A percentile compares a stretch with the other conserved stretches of the same genome.
Evolutionary conservation across 2,329 filamentous ascomycete species (phyloP).

Genomic region (Scedosporium apiospermum): DNA sequence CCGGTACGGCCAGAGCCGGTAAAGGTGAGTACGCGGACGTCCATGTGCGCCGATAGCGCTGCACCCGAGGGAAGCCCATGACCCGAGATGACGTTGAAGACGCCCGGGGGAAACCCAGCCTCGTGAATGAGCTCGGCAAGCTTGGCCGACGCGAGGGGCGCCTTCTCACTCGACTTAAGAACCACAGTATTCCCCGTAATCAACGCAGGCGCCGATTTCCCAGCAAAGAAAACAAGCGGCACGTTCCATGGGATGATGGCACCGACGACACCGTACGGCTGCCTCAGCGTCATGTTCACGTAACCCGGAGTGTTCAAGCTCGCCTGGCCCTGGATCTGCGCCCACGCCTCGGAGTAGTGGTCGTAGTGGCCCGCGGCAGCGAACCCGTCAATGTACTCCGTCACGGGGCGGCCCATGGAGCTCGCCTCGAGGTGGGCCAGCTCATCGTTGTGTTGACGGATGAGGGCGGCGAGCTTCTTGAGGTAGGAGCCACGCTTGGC

Average conservation of each 20-base stretch:
- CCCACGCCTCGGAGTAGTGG: conserved; percentile 32
- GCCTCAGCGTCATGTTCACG: conserved; percentile 33
- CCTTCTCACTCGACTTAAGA: conserved; percentile 44
- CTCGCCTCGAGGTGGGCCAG: conserved; percentile 34
- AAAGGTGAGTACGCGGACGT: conserved; percentile 66
- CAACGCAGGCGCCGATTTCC: conserved; percentile 40
- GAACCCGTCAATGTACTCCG: conserved; percentile 25
- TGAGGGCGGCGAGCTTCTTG: conserved; percentile 33
- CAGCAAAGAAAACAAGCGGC: conserved; percentile 32
- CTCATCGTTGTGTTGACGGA: conserved; percentile 29
- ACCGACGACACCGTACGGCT: conserved; percentile 42
- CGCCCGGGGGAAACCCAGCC: conserved; percentile 66
- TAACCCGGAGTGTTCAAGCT: conserved; percentile 38
- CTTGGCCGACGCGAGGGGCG: conserved; percentile 30
- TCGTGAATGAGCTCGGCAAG: conserved; percentile 50
- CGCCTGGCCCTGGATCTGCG: conserved; percentile 32
- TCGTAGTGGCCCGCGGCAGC: conserved; percentile 25
- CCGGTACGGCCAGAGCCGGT: conserved; percentile 66
- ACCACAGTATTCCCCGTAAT: conserved; percentile 40
- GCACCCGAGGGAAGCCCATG: conserved; percentile 57
- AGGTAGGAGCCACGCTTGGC: conserved; percentile 29
- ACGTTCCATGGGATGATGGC: conserved; percentile 52
- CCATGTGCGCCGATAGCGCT: conserved; percentile 56
- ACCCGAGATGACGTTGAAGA: conserved; percentile 65
- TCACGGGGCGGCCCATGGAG: conserved; percentile 34